phyloP scores from a whole-genome alignment of 331 rosid genomes.

The Ulmus americana region DNA sequence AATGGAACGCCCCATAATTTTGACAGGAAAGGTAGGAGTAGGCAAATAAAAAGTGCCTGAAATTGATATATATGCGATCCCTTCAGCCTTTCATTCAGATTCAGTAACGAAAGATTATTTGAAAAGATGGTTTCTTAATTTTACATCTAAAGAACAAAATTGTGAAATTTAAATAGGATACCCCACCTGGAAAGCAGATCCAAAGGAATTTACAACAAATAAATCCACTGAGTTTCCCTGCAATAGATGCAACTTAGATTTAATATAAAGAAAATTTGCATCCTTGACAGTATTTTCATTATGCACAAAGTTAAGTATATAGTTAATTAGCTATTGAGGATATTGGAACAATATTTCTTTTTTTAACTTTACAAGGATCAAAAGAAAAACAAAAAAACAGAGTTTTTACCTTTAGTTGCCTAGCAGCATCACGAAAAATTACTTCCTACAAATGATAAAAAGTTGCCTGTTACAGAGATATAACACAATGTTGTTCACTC shows the following conservation, averaged over 20 bases:
- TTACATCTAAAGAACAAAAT: constrained; percentile 6
- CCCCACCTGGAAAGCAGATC: constrained; percentile 86
- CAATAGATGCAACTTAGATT: constrained; percentile 24
- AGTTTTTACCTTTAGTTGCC: constrained; percentile 47
- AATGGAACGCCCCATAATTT: constrained; percentile 89
- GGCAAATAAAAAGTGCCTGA: constrained; percentile 73
- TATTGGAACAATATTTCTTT: neutral
- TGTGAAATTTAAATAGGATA: constrained; percentile 13
- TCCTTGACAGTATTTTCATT: neutral
- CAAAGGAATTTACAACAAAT: constrained; percentile 80
- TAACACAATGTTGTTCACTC: constrained; percentile 16
- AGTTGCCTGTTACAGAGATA: constrained; percentile 18
- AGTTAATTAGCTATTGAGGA: neutral
- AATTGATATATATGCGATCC: constrained; percentile 22
- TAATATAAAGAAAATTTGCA: neutral
- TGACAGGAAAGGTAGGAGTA: constrained; percentile 77
- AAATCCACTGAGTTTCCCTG: constrained; percentile 77
- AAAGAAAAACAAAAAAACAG: neutral
- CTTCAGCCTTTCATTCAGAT: constrained; percentile 16
- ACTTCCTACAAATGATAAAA: constrained; percentile 54
- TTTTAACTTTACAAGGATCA: neutral
- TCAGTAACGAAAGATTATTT: neutral
- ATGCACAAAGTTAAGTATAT: neutral
- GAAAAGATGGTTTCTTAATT: neutral
- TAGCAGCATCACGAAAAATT: constrained; percentile 58